Evolutionary conservation across 345 rosid genomes (phyloP), one percentile per base, ranked within the genome.

Genomic region (Gossypium stocksii): DNA sequence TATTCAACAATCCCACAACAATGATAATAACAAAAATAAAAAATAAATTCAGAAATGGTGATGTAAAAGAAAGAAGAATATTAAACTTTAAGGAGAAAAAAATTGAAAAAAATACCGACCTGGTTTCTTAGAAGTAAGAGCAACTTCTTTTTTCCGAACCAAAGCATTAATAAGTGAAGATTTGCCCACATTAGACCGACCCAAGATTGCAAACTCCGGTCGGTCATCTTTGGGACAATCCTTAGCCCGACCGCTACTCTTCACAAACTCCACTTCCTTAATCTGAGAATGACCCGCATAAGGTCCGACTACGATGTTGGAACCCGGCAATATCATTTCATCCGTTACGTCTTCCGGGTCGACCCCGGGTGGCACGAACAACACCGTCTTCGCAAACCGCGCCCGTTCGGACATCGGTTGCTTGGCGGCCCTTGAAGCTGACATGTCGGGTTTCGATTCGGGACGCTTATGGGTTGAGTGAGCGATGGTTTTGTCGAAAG

Each of bases 51-150:
- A 27, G 17, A 17, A 45, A 54, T 51, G 20, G 45, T 14, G 62
- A 16, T 1, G 59, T 25, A 70, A 0, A 12, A 0, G 29, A 48
- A 51, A 59, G 0, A 7, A 0, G 27, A 51, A 16, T 51, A 10
- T 7, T 1, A 25, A 66, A 17, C 27, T 43, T 13, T 7, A 54
- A 20, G 3, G 11, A 3, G 2, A 1, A 5, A 56, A 57, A 65
- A 27, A 45, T 15, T 41, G 2, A 1, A 5, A 56, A 57, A 65
- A 22, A 51, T 15, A 41, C 41, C 52, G 63, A 94, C 98, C 98
- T 57, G 95, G 97, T 77, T 91, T 94, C 83, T 94, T 94, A 11
- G 98, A 94, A n/a, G 98, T 94, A 63, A 94, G 95, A 56, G 98
- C 98, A 63, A 94, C 86, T 85, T 94, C 97, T 58, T 92, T 94